Percentiles rank a stretch among this genome's conserved stretches.
phyloP scores from a whole-genome alignment of 169 alveolate genomes.

The Fabrea salina region DNA sequence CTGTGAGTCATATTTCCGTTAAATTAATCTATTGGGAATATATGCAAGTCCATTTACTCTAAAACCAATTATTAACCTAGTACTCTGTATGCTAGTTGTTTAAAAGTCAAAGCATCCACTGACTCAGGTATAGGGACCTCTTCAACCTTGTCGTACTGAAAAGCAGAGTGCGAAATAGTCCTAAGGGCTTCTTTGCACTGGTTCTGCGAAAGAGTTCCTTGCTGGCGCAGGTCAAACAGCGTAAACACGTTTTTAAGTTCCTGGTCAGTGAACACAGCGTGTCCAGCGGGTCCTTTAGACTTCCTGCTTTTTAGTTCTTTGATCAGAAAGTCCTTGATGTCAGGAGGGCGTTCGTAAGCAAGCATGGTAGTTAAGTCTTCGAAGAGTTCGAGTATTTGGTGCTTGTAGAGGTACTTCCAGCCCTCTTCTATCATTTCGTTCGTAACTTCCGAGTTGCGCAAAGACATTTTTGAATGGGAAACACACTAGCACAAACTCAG shows the following conservation, averaged over 20 bases:
- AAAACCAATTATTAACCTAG: too few species aligned
- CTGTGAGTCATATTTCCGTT: too few species aligned
- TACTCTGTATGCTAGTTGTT: constrained; percentile 1
- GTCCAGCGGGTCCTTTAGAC: constrained; percentile 32
- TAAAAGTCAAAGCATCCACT: constrained; percentile 7
- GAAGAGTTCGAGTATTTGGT: constrained; percentile 26
- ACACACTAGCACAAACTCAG: too few species aligned
- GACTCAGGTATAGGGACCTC: constrained; percentile 2
- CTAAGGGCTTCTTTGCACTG: constrained; percentile 38
- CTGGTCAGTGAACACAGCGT: constrained; percentile 18
- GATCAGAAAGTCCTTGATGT: constrained; percentile 15
- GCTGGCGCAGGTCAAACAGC: constrained; percentile 26
- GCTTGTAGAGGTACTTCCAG: background rate
- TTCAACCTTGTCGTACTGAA: constrained; percentile 26
- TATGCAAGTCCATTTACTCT: too few species aligned
- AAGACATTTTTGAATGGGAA: constrained; percentile 35
- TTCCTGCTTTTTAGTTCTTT: constrained; percentile 22
- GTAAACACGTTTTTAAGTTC: constrained; percentile 25
- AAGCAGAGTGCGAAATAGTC: constrained; percentile 12
- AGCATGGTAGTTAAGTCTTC: constrained; percentile 31
- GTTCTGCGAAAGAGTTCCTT: background rate
- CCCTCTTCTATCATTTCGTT: constrained; percentile 30
- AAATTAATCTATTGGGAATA: too few species aligned
- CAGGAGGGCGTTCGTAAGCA: constrained; percentile 25
- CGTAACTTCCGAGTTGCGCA: background rate